phyloP scores from a whole-genome alignment of 2,329 filamentous ascomycete genomes.

The Trichoderma sp. region DNA sequence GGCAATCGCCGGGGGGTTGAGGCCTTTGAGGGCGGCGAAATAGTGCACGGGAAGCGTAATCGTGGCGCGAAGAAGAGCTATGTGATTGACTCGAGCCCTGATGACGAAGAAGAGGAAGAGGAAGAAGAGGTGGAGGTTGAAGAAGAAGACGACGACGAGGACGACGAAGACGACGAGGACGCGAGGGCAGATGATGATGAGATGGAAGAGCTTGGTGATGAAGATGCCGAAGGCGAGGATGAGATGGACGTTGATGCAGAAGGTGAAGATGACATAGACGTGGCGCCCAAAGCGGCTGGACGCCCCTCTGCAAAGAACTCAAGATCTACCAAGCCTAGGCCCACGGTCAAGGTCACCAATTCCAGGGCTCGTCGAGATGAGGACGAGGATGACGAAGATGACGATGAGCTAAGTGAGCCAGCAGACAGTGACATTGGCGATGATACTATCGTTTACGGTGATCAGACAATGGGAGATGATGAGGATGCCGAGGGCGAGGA shows the following conservation, averaged over 20 bases:
- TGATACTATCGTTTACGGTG: constrained; percentile 42
- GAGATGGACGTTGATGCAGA: constrained; percentile 51
- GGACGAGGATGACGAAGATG: constrained; percentile 54
- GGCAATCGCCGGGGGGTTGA: constrained; percentile 42
- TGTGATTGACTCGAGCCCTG: constrained; percentile 57
- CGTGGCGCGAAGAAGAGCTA: constrained; percentile 61
- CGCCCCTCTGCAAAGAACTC: constrained; percentile 43
- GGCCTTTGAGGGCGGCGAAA: constrained; percentile 48
- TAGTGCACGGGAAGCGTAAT: constrained; percentile 54
- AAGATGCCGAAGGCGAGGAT: constrained; percentile 45
- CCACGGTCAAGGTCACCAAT: constrained; percentile 40
- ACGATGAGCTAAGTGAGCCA: constrained; percentile 58
- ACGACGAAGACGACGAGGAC: constrained; percentile 48
- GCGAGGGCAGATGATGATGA: constrained; percentile 38
- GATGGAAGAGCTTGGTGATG: constrained; percentile 41
- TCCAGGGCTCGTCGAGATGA: constrained; percentile 38
- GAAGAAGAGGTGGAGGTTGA: constrained; percentile 50
- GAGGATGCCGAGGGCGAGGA: constrained; percentile 54
- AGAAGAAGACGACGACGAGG: constrained; percentile 44
- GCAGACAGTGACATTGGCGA: constrained; percentile 51
- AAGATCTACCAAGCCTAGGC: constrained; percentile 36
- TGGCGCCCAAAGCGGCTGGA: constrained; percentile 46
- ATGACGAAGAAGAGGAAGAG: constrained; percentile 47
- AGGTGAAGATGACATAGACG: constrained; percentile 51
- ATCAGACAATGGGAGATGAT: constrained; percentile 50